A percentile compares a stretch with the other conserved stretches of the same genome.
These are phyloP conservation scores for Pleomassaria siparia DNA, from an alignment of 2,329 filamentous ascomycete species.

Conservation along the genomic window DNA sequence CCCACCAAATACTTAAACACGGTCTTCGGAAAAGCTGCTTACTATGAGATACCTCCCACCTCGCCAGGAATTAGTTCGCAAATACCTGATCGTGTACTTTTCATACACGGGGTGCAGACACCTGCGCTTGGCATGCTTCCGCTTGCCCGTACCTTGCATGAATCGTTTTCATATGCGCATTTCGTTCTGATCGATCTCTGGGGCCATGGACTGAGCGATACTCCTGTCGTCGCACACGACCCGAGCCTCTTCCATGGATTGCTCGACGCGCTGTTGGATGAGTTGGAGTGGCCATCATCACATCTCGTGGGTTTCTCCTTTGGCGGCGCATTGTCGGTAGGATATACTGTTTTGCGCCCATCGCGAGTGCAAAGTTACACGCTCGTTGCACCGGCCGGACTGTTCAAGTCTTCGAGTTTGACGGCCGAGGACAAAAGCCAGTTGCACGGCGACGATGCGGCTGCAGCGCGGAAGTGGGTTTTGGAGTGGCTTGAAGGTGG, in stretches of 20 bases:
- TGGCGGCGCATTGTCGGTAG: conserved; percentile 45
- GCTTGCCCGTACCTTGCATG: conserved; percentile 41
- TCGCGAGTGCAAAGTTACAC: conserved; percentile 38
- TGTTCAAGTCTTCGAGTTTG: conserved; percentile 38
- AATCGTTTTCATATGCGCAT: conserved; percentile 40
- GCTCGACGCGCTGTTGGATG: conserved; percentile 44
- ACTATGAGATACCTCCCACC: conserved; percentile 42
- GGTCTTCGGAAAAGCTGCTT: conserved; percentile 42
- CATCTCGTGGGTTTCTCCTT: conserved; percentile 57
- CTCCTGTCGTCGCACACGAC: conserved; percentile 48
- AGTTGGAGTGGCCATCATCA: conserved; percentile 46
- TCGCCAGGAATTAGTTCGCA: conserved; percentile 16
- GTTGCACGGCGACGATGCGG: conserved; percentile 35
- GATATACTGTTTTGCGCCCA: conserved; percentile 41
- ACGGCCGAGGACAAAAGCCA: conserved; percentile 21
- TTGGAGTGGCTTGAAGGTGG: conserved; percentile 49
- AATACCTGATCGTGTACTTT: conserved; percentile 38
- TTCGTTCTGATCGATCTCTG: conserved; percentile 53
- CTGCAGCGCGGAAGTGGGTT: conserved; percentile 38
- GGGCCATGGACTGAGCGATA: conserved; percentile 57
- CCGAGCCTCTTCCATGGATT: conserved; percentile 47
- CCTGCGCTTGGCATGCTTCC: conserved; percentile 53
- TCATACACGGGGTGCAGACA: conserved; percentile 57
- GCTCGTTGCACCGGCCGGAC: conserved; percentile 53
- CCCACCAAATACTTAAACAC: conserved; percentile 39